Evolutionary conservation across 495 filamentous ascomycete genomes (phyloP).

Genomic region (Penicillium odoratum): DNA sequence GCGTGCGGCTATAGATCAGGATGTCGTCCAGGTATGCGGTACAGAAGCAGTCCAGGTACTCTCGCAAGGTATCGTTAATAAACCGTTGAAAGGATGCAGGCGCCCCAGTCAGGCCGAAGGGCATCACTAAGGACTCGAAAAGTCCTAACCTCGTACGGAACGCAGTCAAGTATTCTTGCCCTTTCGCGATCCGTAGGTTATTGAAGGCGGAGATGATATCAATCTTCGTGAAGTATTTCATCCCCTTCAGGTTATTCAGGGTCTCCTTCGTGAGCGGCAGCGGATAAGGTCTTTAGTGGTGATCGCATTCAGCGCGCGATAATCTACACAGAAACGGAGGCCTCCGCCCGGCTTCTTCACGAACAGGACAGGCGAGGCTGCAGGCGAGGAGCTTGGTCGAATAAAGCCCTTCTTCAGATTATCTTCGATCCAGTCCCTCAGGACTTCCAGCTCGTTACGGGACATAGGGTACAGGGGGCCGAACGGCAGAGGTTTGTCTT

Average conservation of each 20-base stretch:
- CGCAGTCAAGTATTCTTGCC: background rate
- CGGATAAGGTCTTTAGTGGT: no score
- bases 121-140: background rate
- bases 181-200: background rate
- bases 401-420: no score
- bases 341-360: background rate
- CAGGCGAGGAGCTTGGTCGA: background rate
- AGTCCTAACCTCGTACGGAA: background rate
- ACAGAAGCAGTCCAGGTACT: background rate
- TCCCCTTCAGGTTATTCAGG: no score
- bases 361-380: background rate
- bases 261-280: no score
- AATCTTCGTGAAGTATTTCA: background rate
- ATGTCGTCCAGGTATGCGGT: background rate
- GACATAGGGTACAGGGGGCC: background rate
- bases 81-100: background rate
- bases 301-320: no score
- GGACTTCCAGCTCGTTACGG: no score
- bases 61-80: background rate
- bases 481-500: background rate
- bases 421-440: background rate
- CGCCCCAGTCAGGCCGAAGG: background rate
- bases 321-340: no score
- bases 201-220: background rate
- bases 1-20: background rate